Evolutionary conservation across 768 basidiomycete species (phyloP), one percentile per base, ranked within the genome.

Genomic region (Tephrocybe sp.): DNA sequence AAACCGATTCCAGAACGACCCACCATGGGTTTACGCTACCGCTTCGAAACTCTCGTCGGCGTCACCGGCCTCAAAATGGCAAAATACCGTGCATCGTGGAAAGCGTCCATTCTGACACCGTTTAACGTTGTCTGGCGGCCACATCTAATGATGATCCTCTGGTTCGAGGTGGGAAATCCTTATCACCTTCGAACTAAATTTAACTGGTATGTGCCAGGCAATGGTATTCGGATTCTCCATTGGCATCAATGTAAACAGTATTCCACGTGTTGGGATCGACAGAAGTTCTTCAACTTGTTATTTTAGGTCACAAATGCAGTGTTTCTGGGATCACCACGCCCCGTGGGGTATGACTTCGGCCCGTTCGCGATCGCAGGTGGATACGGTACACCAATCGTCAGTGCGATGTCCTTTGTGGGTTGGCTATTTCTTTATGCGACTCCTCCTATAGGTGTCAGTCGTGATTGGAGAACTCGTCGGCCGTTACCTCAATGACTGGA

Each of bases 11-110:
- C 77, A 3, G 55, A 58, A 30, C 67, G 60, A 0, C 68, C 68
- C 1, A 62, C 67, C 9, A 61, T 60, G 0, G 73, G 73, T 11
- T 56, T 80, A 18, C 70, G 70, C 1, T 74, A 78, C 55, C 69
- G 79, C 28, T 49, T 82, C 21, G 73, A 83, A 59, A 78, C 75
- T 0, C 67, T 84, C 5, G 38, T 82, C 9, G 82, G 82, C 6
- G 60, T 79, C 25, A 83, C 81, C 0, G 82, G 80, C 1, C 31
- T 57, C 11, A 73, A 73, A 45, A 79, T 83, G 80, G 63, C 74
- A 1, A 68, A 71, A 51, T 75, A 73, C 24, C 59, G 60, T 5
- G 25, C 53, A 4, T 49, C 66, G 1, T 78, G 78, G 75, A 51
- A 24, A 13, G 69, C 72, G 25, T 62, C 66, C 22, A 50, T 74